Evolutionary conservation across 768 basidiomycete genomes (phyloP).

Genomic region (Rhizopogon vesiculosus): DNA sequence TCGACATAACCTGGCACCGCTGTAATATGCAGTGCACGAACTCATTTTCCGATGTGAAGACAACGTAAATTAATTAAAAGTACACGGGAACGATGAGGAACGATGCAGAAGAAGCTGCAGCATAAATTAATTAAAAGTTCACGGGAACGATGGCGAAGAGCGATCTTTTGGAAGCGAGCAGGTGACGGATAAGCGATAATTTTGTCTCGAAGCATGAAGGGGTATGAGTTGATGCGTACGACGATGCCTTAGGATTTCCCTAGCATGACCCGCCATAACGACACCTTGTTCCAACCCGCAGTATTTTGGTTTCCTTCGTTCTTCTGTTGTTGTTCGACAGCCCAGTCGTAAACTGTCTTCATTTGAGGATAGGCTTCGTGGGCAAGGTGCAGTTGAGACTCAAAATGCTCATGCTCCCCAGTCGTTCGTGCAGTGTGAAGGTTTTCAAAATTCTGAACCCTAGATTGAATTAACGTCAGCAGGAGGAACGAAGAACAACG

Average conservation of each 20-base stretch:
- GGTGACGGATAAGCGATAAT: too few species aligned
- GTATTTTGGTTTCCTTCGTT: neutral
- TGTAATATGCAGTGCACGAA: too few species aligned
- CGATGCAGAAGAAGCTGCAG: neutral
- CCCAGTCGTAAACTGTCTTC: constrained; percentile 26
- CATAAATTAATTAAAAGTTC: neutral
- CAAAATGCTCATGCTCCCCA: constrained; percentile 17
- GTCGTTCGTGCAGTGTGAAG: constrained; percentile 14
- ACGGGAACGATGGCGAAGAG: neutral
- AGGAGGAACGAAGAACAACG: neutral
- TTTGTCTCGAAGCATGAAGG: too few species aligned
- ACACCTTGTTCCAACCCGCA: constrained; percentile 24
- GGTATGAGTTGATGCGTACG: neutral
- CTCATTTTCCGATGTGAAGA: too few species aligned
- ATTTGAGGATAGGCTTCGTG: constrained; percentile 22
- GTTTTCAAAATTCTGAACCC: constrained; percentile 23
- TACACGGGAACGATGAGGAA: neutral
- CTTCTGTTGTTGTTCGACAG: constrained; percentile 6
- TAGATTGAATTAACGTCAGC: constrained; percentile 3
- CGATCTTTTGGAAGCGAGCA: neutral
- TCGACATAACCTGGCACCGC: too few species aligned
- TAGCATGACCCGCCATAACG: constrained; percentile 14
- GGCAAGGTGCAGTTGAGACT: constrained; percentile 15
- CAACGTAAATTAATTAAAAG: neutral
- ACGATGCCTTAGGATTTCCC: constrained; percentile 14